Percentiles rank a stretch among this genome's conserved stretches.
These are phyloP conservation scores for Oleoguttula mirabilis DNA, from an alignment of 495 filamentous ascomycete species.

Conservation along the genomic window DNA sequence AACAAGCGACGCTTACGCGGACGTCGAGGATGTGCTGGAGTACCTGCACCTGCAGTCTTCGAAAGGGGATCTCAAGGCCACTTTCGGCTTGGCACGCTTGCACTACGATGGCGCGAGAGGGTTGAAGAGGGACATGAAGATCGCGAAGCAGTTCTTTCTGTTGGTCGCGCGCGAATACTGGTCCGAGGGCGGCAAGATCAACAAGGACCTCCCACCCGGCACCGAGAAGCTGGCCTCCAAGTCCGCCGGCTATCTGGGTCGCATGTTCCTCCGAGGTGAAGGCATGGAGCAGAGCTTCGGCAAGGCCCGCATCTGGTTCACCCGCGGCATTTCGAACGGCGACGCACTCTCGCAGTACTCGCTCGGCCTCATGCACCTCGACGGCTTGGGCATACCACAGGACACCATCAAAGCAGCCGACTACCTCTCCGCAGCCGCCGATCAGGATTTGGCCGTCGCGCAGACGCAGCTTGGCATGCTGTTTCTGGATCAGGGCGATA, in stretches of 20 bases:
- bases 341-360: slow-evolving; percentile 81
- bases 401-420: slow-evolving; percentile 63
- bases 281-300: slow-evolving; percentile 69
- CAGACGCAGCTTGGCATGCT: slow-evolving; percentile 75
- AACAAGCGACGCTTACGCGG: slow-evolving; percentile 62
- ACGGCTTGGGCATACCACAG: slow-evolving; percentile 67
- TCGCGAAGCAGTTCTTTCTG: slow-evolving; percentile 73
- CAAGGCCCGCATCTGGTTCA: slow-evolving; percentile 75
- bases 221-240: slow-evolving; percentile 79
- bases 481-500: slow-evolving; percentile 80
- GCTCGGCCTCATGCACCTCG: slow-evolving; percentile 72
- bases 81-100: slow-evolving; percentile 74
- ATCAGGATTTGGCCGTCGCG: slow-evolving; percentile 71
- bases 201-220: slow-evolving; percentile 36
- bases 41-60: slow-evolving; percentile 88
- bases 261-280: slow-evolving; percentile 89
- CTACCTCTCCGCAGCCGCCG: slow-evolving; percentile 71
- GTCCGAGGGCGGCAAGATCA: slow-evolving; percentile 58
- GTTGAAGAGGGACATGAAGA: slow-evolving; percentile 57
- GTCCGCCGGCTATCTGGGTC: slow-evolving; percentile 79
- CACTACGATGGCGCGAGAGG: slow-evolving; percentile 80
- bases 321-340: slow-evolving; percentile 61
- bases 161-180: slow-evolving; percentile 76
- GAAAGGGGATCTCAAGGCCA: slow-evolving; percentile 86
- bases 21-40: slow-evolving; percentile 86